Evolutionary conservation across 164 flowering plant genomes (phyloP).

Genomic region (Kalanchoe fedtschenkoi): DNA sequence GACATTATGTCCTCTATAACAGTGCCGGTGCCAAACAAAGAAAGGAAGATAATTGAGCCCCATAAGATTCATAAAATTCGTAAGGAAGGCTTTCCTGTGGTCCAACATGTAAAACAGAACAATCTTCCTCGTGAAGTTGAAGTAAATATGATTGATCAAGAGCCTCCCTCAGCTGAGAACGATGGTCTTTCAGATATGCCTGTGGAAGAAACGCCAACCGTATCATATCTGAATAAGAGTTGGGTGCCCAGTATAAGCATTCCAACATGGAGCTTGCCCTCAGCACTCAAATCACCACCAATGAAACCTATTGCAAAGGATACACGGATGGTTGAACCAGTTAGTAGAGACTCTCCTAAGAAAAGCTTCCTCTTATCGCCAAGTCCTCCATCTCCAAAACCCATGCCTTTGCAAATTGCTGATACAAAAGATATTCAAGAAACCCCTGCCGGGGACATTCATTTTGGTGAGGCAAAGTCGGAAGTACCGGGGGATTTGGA

Average conservation of each 20-base stretch:
- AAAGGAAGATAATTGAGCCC: constrained; percentile 14
- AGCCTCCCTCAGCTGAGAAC: constrained; percentile 19
- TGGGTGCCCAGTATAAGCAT: neutral
- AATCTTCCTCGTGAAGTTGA: constrained; percentile 17
- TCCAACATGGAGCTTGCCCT: constrained; percentile 14
- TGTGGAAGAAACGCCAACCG: constrained; percentile 9
- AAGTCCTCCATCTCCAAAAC: neutral
- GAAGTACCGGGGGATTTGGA: constrained; percentile 9
- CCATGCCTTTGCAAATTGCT: constrained; percentile 14
- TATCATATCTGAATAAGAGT: neutral
- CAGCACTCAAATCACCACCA: constrained; percentile 13
- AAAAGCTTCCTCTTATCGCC: constrained; percentile 10
- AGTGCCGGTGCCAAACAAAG: constrained; percentile 16
- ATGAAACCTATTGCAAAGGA: constrained; percentile 14
- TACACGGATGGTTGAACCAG: constrained; percentile 12
- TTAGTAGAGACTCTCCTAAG: constrained; percentile 14
- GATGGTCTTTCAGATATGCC: constrained; percentile 11
- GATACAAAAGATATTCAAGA: constrained; percentile 14
- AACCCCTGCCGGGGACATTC: constrained; percentile 12
- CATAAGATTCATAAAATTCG: constrained; percentile 11
- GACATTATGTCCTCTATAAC: constrained; percentile 39
- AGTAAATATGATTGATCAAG: constrained; percentile 39
- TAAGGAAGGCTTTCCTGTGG: constrained; percentile 11
- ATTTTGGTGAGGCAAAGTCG: constrained; percentile 12
- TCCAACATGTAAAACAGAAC: constrained; percentile 11